Conservation (phyloP, 2,329 filamentous ascomycete genomes). For the Colletotrichum tropicicola region DNA sequence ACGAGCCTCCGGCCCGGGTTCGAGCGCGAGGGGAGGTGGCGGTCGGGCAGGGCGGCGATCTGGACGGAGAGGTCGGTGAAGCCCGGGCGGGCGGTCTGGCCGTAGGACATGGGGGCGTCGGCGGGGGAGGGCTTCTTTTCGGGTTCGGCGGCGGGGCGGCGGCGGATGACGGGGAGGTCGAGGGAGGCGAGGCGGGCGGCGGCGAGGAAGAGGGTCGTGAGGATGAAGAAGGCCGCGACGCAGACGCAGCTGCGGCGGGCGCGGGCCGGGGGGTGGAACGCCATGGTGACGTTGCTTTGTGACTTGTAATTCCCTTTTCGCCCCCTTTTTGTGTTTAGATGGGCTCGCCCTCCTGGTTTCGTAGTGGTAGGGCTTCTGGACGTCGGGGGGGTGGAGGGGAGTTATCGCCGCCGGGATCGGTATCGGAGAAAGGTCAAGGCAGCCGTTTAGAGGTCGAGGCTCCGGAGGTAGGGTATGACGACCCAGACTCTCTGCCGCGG, state of each 20-base stretch:
- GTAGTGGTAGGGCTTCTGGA: not conserved
- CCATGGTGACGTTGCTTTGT: not conserved
- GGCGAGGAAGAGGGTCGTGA: slow-evolving; percentile 44
- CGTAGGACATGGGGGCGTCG: slow-evolving; percentile 50
- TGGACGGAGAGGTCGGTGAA: slow-evolving; percentile 39
- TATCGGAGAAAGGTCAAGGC: not conserved
- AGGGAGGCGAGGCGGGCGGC: slow-evolving; percentile 41
- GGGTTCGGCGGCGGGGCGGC: slow-evolving; percentile 26
- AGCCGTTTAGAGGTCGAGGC: not conserved
- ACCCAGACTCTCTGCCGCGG: not conserved
- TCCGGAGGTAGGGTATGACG: not conserved
- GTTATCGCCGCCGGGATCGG: not conserved
- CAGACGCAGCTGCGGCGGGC: slow-evolving; percentile 11
- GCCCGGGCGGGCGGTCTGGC: slow-evolving; percentile 46
- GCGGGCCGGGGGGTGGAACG: slow-evolving; percentile 16
- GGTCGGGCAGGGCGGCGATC: slow-evolving; percentile 37
- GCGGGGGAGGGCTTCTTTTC: slow-evolving; percentile 32
- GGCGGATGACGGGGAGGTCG: slow-evolving; percentile 24
- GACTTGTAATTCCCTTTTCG: not conserved
- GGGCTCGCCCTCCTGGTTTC: too few relatives aligned
- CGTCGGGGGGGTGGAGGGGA: not conserved
- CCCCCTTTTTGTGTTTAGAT: too few relatives aligned
- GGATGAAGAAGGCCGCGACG: slow-evolving; percentile 38
- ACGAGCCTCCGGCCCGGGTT: slow-evolving; percentile 69
- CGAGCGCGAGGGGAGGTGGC: slow-evolving; percentile 41